phyloP scores from a whole-genome alignment of 176 grass and related monocot species.

The Oryza coarctata region DNA sequence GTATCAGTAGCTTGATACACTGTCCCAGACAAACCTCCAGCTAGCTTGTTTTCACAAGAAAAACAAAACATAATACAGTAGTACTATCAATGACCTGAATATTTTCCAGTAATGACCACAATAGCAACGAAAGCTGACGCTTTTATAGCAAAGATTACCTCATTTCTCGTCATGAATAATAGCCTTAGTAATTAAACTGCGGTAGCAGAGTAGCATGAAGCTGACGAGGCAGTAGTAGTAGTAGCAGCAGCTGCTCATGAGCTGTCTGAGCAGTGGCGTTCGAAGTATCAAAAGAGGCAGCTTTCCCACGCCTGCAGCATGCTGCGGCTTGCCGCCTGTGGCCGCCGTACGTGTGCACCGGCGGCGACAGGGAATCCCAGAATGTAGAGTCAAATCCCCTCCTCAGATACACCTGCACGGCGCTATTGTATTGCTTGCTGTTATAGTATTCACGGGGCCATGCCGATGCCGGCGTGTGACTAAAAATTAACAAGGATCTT shows the following conservation, averaged over 20 bases:
- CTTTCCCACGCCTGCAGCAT: background rate
- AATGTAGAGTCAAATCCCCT: conserved; percentile 40
- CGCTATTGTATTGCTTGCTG: background rate
- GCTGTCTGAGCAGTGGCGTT: background rate
- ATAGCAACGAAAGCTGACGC: background rate
- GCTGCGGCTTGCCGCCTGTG: background rate
- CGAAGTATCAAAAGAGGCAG: background rate
- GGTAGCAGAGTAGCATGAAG: background rate
- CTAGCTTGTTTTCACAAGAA: too few species aligned
- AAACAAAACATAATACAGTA: too few species aligned
- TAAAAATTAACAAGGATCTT: background rate
- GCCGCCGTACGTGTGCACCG: background rate
- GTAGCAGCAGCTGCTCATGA: conserved; percentile 1
- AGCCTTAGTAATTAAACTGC: too few species aligned
- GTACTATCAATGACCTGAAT: background rate
- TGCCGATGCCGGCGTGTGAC: background rate
- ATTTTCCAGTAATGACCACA: too few species aligned
- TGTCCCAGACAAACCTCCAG: too few species aligned
- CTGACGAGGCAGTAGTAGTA: background rate
- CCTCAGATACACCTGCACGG: background rate
- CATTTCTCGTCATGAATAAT: background rate
- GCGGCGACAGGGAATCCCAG: conserved; percentile 44
- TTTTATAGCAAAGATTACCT: background rate
- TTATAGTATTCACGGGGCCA: conserved; percentile 22
- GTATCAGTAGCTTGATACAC: too few species aligned